Base-by-base conservation (phyloP, 164 flowering plant species). In the Piper longum region DNA sequence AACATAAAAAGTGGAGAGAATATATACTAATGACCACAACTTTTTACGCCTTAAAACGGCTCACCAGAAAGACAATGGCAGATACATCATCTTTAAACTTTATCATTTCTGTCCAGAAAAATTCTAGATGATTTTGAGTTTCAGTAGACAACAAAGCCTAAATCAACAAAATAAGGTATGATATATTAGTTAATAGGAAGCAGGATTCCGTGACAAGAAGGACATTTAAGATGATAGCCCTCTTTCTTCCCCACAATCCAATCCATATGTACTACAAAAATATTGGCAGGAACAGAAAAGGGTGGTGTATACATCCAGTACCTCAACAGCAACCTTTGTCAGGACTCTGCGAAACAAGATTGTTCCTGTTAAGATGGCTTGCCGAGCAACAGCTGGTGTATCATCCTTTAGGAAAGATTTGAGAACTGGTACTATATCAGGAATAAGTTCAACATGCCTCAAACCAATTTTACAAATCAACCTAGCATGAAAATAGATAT, bases 361-460 rank as follows among this genome's bases (percentile, higher is more conserved):
- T 51, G 79, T 77, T 39, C 87, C 95, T 65, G 76, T 81, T 44
- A 73, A 64, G 14, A 89, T 83, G 17, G 95, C 87, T 61, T 90
- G 97, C 64, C 95, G 77, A 68, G 85, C 85, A 66, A 93, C 98
- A 66, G 98, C 91, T 4, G 97, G 98, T 43, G 89, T 76, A 62
- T 54, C 82, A 75, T 93, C 98, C 62, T 82, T 71, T 72, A 89
- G 52, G 36, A 79, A 76, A 55, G 72, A 40, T 39, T 78, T 75
- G 66, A 90, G 71, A 67, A 81, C 79, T 43, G 95, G 96, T 43
- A 85, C 76, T 42, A 86, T 83, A 68, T 85, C 88, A 66, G 95
- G 90, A 63, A 90, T 54, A 42, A 81, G 77, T 11, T 86, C 85
- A 55, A 73, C 13, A 71, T 82, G 80, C 78, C 72, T 78, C 69